Percentiles rank a stretch among this genome's conserved stretches.
Evolutionary conservation across 169 alveolate species (phyloP).

Genomic region (Neospora caninum): DNA sequence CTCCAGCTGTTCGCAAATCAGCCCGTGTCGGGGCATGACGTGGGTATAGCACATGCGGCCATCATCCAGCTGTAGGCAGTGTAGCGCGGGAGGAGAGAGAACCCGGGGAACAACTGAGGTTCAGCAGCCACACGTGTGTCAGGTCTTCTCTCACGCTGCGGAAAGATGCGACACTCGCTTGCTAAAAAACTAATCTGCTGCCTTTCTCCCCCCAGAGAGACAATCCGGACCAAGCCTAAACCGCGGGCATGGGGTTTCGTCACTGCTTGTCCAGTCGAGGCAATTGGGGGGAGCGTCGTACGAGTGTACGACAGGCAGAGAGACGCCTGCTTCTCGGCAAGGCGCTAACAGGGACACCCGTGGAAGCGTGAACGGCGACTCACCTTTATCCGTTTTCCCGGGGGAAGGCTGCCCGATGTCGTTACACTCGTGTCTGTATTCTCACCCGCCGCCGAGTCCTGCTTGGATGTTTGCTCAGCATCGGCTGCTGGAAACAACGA

Average conservation of each 20-base stretch:
- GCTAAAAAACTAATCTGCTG: too few relatives aligned
- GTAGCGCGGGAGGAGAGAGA: slow-evolving; percentile 1
- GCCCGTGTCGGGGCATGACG: slow-evolving; percentile 82
- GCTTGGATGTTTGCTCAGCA: neutral
- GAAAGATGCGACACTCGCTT: too few relatives aligned
- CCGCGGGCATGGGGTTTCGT: too few relatives aligned
- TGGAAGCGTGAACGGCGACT: neutral
- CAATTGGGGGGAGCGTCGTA: too few relatives aligned
- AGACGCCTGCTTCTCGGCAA: too few relatives aligned
- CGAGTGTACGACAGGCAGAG: too few relatives aligned
- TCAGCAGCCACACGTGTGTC: neutral
- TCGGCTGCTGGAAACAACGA: slow-evolving; percentile 2
- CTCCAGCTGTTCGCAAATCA: slow-evolving; percentile 80
- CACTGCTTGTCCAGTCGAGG: too few relatives aligned
- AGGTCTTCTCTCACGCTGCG: too few relatives aligned
- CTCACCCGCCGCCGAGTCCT: neutral
- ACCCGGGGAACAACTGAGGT: neutral
- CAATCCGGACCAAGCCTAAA: too few relatives aligned
- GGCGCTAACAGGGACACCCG: too few relatives aligned
- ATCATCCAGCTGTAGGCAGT: slow-evolving; percentile 63
- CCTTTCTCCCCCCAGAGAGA: too few relatives aligned
- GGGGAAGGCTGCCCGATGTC: neutral
- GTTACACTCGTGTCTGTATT: neutral
- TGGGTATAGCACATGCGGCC: slow-evolving; percentile 71
- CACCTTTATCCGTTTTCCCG: slow-evolving; percentile 46